These are phyloP conservation scores for Penstemon davidsonii DNA, from an alignment of 257 asterid genomes.

Conservation along the genomic window DNA sequence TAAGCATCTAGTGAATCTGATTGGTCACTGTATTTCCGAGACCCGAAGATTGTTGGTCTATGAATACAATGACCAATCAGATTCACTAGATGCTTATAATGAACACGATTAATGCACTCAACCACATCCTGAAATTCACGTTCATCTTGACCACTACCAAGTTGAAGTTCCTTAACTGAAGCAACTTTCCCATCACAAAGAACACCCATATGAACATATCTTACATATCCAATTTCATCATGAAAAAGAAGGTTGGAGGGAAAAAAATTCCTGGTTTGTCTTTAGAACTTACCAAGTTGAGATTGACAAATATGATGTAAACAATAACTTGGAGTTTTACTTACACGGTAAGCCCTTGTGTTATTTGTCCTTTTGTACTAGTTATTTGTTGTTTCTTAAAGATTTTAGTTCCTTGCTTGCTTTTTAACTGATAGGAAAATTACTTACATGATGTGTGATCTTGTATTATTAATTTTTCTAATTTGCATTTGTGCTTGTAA, in stretches of 20 bases:
- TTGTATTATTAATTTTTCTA: conserved; percentile 10
- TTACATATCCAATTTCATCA: conserved; percentile 93
- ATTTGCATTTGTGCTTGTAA: conserved; percentile 19
- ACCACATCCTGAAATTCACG: conserved; percentile 98
- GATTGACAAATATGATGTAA: conserved; percentile 72
- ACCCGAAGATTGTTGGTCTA: conserved; percentile 75
- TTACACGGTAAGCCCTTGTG: conserved; percentile 63
- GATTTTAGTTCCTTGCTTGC: not conserved
- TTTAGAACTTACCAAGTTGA: too few species aligned
- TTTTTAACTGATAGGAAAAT: not conserved
- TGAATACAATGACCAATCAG: conserved; percentile 77
- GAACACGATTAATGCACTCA: conserved; percentile 69
- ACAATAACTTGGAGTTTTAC: conserved; percentile 78
- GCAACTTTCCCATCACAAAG: conserved; percentile 70
- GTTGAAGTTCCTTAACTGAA: conserved; percentile 73
- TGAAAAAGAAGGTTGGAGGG: conserved; percentile 68
- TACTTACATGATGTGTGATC: conserved; percentile 11
- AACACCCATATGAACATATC: conserved; percentile 77
- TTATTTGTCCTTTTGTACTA: conserved; percentile 8
- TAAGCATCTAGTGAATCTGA: conserved; percentile 67
- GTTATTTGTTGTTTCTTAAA: not conserved
- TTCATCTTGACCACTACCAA: conserved; percentile 88
- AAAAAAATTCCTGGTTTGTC: conserved; percentile 58
- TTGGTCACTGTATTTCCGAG: conserved; percentile 83
- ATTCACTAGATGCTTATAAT: conserved; percentile 73